These are phyloP conservation scores for Paecilomyces sp. DNA, from an alignment of 2,329 filamentous ascomycete species.

Conservation along the genomic window DNA sequence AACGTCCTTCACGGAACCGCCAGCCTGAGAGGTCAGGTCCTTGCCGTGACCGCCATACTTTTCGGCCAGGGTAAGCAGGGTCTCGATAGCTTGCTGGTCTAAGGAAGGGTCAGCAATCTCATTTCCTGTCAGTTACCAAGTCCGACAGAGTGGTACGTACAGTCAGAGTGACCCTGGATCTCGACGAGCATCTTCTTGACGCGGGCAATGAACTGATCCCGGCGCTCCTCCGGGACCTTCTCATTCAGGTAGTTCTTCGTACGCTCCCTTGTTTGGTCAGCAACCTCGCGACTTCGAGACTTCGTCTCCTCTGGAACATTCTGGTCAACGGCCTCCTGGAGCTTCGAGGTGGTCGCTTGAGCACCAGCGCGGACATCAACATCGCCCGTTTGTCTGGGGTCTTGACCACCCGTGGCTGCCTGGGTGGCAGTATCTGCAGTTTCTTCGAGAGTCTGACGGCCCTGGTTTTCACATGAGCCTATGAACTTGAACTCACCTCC, in stretches of 20 bases:
- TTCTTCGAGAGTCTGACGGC: constrained; percentile 47
- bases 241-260: constrained; percentile 69
- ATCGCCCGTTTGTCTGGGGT: constrained; percentile 44
- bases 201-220: constrained; percentile 84
- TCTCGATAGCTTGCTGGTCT: constrained; percentile 84
- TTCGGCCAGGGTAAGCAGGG: constrained; percentile 75
- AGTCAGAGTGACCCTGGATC: constrained; percentile 91
- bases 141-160: constrained; percentile 35
- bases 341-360: constrained; percentile 24
- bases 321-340: constrained; percentile 51
- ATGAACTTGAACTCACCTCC: neutral
- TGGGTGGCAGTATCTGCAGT: constrained; percentile 49
- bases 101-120: neutral
- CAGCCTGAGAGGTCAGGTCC: constrained; percentile 55
- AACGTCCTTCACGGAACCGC: constrained; percentile 65
- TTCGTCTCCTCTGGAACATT: constrained; percentile 58
- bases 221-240: constrained; percentile 88
- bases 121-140: neutral
- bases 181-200: constrained; percentile 98
- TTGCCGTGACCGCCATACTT: constrained; percentile 72
- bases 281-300: constrained; percentile 21
- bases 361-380: constrained; percentile 40
- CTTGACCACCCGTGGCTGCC: constrained; percentile 44
- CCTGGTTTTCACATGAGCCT: constrained; percentile 6
- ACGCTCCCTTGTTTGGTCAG: constrained; percentile 18